phyloP scores from a whole-genome alignment of 345 rosid species.

The Eucalyptus leucophloia region DNA sequence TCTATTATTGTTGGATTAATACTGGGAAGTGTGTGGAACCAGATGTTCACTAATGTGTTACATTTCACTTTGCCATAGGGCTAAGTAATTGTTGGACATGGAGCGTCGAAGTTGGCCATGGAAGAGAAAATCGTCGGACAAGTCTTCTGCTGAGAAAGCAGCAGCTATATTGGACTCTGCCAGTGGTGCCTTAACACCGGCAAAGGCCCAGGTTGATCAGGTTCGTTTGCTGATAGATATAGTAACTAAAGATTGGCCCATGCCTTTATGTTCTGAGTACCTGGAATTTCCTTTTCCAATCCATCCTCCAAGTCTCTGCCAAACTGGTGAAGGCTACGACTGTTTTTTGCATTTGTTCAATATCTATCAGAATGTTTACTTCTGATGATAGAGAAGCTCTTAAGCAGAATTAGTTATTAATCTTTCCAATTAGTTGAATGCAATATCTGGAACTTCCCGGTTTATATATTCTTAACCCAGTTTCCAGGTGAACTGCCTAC shows the following conservation, averaged over 20 bases:
- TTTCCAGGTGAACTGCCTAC: neutral
- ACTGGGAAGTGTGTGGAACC: neutral
- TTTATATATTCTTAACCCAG: neutral
- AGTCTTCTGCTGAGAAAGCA: slow-evolving; percentile 23
- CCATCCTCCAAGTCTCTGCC: neutral
- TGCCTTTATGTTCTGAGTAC: neutral
- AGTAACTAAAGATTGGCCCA: neutral
- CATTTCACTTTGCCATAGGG: neutral
- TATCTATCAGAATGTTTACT: neutral
- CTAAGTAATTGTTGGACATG: slow-evolving; percentile 23
- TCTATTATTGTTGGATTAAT: neutral
- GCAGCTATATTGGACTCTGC: slow-evolving; percentile 30
- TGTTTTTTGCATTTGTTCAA: neutral
- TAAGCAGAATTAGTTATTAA: neutral
- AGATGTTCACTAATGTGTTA: neutral
- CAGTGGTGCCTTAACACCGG: slow-evolving; percentile 7
- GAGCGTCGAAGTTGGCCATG: slow-evolving; percentile 97
- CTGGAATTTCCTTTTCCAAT: neutral
- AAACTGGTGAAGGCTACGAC: neutral
- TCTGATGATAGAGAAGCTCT: neutral
- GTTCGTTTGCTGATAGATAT: neutral
- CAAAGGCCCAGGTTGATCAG: slow-evolving; percentile 22
- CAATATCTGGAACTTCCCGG: neutral
- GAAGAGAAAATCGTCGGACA: slow-evolving; percentile 94
- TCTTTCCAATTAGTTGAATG: neutral